phyloP scores from a whole-genome alignment of 495 filamentous ascomycete species.

The Penicillium steckii region DNA sequence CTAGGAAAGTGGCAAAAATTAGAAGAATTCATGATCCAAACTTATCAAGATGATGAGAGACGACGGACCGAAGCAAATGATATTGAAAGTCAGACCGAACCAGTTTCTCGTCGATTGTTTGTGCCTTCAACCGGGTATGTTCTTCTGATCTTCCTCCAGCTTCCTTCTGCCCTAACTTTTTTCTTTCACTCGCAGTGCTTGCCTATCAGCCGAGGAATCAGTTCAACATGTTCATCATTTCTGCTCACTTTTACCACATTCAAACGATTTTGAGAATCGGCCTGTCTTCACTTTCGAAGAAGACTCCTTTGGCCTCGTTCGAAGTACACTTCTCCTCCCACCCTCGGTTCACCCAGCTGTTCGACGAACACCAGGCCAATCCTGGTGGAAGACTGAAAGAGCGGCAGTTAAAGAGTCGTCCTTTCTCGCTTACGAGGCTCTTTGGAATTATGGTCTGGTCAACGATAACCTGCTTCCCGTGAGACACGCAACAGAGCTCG shows the following conservation, averaged over 20 bases:
- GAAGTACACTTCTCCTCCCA: conserved; percentile 63
- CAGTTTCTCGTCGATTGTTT: conserved; percentile 43
- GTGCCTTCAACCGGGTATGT: conserved; percentile 55
- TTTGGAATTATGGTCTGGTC: conserved; percentile 69
- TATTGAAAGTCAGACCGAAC: conserved; percentile 49
- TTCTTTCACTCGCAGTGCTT: conserved; percentile 50
- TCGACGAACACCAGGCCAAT: conserved; percentile 52
- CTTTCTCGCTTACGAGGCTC: conserved; percentile 72
- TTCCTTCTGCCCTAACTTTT: not conserved
- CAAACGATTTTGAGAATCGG: conserved; percentile 52
- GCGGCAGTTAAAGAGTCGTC: conserved; percentile 80
- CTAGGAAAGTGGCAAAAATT: conserved; percentile 56
- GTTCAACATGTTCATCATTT: conserved; percentile 80
- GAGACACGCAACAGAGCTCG: conserved; percentile 25
- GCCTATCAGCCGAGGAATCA: conserved; percentile 70
- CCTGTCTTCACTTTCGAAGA: conserved; percentile 49
- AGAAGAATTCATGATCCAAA: conserved; percentile 70
- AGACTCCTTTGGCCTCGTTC: conserved; percentile 12
- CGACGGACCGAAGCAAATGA: conserved; percentile 41
- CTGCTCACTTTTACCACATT: conserved; percentile 59
- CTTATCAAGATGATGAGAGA: conserved; percentile 70
- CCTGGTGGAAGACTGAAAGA: conserved; percentile 67
- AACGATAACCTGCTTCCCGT: conserved; percentile 77
- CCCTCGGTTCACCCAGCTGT: conserved; percentile 62
- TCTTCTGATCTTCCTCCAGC: not conserved